A percentile compares a stretch with the other conserved stretches of the same genome.
phyloP scores from a whole-genome alignment of 176 grass and related monocot species.

The Tillandsia leiboldiana region DNA sequence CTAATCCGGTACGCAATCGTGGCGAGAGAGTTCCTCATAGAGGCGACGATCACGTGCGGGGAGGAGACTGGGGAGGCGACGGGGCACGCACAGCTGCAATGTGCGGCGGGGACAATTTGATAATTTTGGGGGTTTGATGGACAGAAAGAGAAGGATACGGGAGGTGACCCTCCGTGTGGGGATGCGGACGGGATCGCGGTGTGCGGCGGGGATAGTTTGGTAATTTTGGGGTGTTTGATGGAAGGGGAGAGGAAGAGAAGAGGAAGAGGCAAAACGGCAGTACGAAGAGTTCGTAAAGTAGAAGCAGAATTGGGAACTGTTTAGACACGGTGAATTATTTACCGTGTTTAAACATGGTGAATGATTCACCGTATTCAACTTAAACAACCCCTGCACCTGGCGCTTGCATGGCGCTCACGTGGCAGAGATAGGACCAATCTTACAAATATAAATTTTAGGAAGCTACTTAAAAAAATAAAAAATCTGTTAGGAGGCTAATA shows the following conservation, averaged over 20 bases:
- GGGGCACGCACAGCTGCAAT: too few relatives aligned
- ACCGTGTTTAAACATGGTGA: too few relatives aligned
- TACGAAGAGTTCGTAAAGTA: conserved; percentile 32
- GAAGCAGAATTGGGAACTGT: conserved; percentile 28
- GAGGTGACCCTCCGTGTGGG: conserved; percentile 45
- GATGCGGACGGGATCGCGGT: conserved; percentile 39
- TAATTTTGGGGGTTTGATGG: too few relatives aligned
- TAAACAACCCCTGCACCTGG: too few relatives aligned
- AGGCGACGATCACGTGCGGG: conserved; percentile 33
- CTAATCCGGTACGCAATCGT: conserved; percentile 53
- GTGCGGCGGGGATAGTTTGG: conserved; percentile 34
- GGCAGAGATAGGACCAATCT: too few relatives aligned
- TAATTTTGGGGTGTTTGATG: conserved; percentile 39
- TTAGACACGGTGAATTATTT: too few relatives aligned
- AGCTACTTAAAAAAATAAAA: too few relatives aligned
- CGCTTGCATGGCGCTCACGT: too few relatives aligned
- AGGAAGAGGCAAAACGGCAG: conserved; percentile 12
- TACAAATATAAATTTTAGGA: too few relatives aligned
- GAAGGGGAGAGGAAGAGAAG: conserved; percentile 14
- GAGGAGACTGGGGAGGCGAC: conserved; percentile 22
- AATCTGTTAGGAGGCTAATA: too few relatives aligned
- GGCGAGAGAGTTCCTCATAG: conserved; percentile 37
- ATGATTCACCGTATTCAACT: too few relatives aligned
- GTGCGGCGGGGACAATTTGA: too few relatives aligned
- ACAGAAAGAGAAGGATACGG: neutral